Conservation (phyloP, 2,329 filamentous ascomycete genomes). For the Exophiala phaeomuriformis region DNA sequence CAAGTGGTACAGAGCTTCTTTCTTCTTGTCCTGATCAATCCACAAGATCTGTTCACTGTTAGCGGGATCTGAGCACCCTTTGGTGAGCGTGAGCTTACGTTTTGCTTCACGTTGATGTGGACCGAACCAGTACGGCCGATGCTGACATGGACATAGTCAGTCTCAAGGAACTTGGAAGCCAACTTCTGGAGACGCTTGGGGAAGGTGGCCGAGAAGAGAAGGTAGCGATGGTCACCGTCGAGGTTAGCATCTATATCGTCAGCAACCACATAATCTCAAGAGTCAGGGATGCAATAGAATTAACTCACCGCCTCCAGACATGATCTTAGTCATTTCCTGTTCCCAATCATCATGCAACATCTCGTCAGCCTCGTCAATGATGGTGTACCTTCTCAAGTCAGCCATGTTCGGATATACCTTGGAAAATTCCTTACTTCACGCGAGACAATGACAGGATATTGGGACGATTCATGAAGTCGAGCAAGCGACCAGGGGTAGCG, state of each 20-base stretch:
- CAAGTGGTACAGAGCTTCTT: constrained; percentile 62
- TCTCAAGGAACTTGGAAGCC: constrained; percentile 66
- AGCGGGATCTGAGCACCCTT: constrained; percentile 9
- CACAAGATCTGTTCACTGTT: constrained; percentile 49
- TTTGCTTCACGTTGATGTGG: constrained; percentile 74
- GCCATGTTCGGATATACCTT: background rate
- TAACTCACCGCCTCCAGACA: constrained; percentile 68
- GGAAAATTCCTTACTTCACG: constrained; percentile 40
- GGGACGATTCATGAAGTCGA: constrained; percentile 68
- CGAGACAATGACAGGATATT: constrained; percentile 64
- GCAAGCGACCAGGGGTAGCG: constrained; percentile 76
- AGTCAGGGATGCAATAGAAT: background rate
- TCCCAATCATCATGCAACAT: constrained; percentile 76
- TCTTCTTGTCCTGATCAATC: constrained; percentile 61
- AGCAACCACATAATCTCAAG: constrained; percentile 24
- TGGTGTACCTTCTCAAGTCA: constrained; percentile 46
- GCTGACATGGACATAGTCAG: constrained; percentile 69
- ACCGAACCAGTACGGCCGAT: constrained; percentile 82
- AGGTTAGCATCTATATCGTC: constrained; percentile 59
- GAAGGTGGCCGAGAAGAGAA: constrained; percentile 95
- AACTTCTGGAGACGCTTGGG: constrained; percentile 69
- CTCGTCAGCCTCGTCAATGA: constrained; percentile 94
- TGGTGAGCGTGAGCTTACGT: constrained; percentile 33
- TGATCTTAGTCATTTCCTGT: constrained; percentile 64
- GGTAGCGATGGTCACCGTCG: constrained; percentile 59